These are phyloP conservation scores for Zangia roseola DNA, from an alignment of 768 basidiomycete species.

Conservation along the genomic window DNA sequence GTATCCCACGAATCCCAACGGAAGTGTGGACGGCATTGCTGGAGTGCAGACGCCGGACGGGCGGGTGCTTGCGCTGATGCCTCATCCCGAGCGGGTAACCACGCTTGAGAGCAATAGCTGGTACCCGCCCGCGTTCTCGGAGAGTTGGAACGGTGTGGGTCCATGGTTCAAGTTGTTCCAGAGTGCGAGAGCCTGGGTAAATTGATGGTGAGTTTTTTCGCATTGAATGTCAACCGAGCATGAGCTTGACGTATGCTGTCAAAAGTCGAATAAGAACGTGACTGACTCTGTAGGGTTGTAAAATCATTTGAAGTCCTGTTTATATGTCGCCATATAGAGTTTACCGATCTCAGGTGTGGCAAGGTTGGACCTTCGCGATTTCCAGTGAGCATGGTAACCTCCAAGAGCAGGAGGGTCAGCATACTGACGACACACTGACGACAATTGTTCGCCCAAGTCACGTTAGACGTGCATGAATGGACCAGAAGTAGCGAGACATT, in stretches of 20 bases:
- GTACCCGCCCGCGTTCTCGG: constrained; percentile 63
- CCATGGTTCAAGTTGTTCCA: constrained; percentile 98
- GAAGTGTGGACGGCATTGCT: constrained; percentile 81
- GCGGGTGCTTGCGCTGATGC: constrained; percentile 94
- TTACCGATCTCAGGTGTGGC: no score
- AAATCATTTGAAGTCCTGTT: background rate
- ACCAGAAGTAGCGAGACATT: no score
- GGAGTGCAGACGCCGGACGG: constrained; percentile 87
- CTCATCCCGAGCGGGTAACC: constrained; percentile 90
- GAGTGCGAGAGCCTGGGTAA: constrained; percentile 73
- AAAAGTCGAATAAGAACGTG: background rate
- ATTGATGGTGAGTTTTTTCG: constrained; percentile 21
- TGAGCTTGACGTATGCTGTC: constrained; percentile 27
- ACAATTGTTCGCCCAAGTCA: no score
- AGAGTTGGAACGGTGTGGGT: constrained; percentile 70
- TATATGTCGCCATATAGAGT: background rate
- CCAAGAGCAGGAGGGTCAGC: no score
- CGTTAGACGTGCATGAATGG: no score
- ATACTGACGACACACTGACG: no score
- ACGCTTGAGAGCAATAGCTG: constrained; percentile 87
- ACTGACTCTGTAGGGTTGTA: background rate
- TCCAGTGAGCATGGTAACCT: no score
- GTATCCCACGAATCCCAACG: constrained; percentile 86
- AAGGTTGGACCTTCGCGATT: no score
- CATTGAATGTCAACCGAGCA: background rate